phyloP scores from a whole-genome alignment of 345 rosid genomes.

The Cardiospermum halicacabum region DNA sequence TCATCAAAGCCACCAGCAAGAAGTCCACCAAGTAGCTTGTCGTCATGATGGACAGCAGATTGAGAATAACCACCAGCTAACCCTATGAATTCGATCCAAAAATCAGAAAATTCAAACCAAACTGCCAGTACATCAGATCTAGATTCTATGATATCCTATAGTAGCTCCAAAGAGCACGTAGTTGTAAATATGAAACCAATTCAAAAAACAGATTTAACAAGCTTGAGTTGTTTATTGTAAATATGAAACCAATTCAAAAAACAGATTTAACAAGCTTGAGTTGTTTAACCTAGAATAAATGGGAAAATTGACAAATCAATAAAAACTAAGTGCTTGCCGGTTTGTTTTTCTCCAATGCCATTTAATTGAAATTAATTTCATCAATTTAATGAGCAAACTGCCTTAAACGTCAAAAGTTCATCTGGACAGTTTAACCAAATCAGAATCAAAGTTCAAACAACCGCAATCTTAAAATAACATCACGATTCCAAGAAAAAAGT shows the following conservation, averaged over 20 bases:
- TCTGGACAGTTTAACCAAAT: not conserved
- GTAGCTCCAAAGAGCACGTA: not conserved
- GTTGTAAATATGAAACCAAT: not conserved
- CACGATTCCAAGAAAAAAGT: not conserved
- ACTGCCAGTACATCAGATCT: conserved; percentile 3
- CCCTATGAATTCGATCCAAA: conserved; percentile 14
- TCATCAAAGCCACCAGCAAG: conserved; percentile 50
- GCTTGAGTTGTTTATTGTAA: no score
- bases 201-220: not conserved
- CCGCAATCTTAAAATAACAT: not conserved
- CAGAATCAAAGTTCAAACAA: not conserved
- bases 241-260: no score
- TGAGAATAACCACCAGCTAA: conserved; percentile 24
- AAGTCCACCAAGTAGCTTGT: conserved; percentile 45
- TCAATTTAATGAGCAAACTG: no score
- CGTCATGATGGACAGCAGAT: conserved; percentile 13
- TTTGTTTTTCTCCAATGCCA: no score
- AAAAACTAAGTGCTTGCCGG: conserved; percentile 2
- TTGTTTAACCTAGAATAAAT: not conserved
- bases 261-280: not conserved
- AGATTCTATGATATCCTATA: not conserved
- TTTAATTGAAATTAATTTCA: no score
- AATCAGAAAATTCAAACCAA: not conserved
- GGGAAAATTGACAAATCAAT: not conserved
- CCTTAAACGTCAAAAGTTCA: no score